Percentiles rank a stretch among this genome's conserved stretches.
Evolutionary conservation across 2,329 filamentous ascomycete species (phyloP).

Genomic region (Aspergillus neoniger): DNA sequence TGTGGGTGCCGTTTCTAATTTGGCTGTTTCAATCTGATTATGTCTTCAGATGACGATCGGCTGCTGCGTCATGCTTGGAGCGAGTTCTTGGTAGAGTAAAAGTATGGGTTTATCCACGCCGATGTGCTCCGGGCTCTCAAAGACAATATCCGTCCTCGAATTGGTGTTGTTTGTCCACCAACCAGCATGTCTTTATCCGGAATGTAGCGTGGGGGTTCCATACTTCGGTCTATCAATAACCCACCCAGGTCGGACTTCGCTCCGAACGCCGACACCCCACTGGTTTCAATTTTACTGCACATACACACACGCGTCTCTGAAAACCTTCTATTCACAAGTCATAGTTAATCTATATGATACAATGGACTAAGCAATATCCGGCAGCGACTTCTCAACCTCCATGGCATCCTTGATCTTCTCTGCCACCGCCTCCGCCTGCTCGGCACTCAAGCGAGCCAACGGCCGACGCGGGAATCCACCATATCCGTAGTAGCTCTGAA

Average conservation of each 20-base stretch:
- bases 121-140: not conserved
- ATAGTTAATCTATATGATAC: not conserved
- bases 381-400: slow-evolving; percentile 37
- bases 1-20: too few species aligned
- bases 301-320: not conserved
- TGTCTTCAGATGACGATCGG: too few species aligned
- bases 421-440: slow-evolving; percentile 33
- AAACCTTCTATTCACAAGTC: not conserved
- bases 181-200: not conserved
- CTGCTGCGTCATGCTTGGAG: too few species aligned
- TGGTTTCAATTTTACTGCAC: not conserved
- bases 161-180: not conserved
- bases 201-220: not conserved
- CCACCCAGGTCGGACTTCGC: not conserved
- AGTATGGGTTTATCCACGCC: not conserved
- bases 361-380: slow-evolving; percentile 36
- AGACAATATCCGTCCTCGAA: not conserved
- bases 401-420: slow-evolving; percentile 40
- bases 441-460: slow-evolving; percentile 35
- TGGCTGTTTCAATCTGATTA: too few species aligned
- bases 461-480: slow-evolving; percentile 75
- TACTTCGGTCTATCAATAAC: not conserved
- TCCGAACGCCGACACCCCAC: not conserved
- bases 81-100: too few species aligned
- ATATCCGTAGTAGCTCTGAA: slow-evolving; percentile 81